Percentiles rank a stretch among this genome's conserved stretches.
Conservation (phyloP, 768 basidiomycete species). For the Termitomyces sp. region DNA sequence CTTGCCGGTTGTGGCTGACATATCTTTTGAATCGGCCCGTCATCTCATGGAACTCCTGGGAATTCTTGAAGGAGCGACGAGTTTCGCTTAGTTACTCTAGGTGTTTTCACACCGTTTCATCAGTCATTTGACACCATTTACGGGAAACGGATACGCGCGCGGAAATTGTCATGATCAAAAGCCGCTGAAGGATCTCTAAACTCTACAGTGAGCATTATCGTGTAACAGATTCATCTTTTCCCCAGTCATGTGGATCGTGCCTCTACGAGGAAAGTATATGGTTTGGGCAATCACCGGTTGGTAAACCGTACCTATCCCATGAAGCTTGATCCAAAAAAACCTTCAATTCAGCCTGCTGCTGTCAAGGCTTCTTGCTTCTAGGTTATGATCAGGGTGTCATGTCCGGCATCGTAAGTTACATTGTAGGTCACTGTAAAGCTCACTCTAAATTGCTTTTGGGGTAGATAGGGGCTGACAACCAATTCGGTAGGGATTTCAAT, state of each 20-base stretch:
- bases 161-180: neutral
- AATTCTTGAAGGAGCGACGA: neutral
- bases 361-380: conserved; percentile 32
- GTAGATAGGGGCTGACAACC: conserved; percentile 37
- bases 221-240: neutral
- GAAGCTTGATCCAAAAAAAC: neutral
- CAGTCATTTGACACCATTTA: neutral
- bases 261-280: conserved; percentile 29
- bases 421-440: neutral
- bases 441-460: neutral
- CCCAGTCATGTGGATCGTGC: conserved; percentile 28
- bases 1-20: neutral
- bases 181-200: neutral
- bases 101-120: neutral
- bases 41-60: neutral
- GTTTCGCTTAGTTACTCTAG: neutral
- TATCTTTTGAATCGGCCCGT: neutral
- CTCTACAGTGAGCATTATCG: neutral
- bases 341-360: conserved; percentile 28
- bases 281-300: conserved; percentile 35
- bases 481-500: conserved; percentile 32
- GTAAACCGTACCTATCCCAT: neutral
- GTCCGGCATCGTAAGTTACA: conserved; percentile 29
- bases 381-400: conserved; percentile 38
- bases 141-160: neutral